phyloP scores from a whole-genome alignment of 768 basidiomycete species.

The Boletus reticuloceps region DNA sequence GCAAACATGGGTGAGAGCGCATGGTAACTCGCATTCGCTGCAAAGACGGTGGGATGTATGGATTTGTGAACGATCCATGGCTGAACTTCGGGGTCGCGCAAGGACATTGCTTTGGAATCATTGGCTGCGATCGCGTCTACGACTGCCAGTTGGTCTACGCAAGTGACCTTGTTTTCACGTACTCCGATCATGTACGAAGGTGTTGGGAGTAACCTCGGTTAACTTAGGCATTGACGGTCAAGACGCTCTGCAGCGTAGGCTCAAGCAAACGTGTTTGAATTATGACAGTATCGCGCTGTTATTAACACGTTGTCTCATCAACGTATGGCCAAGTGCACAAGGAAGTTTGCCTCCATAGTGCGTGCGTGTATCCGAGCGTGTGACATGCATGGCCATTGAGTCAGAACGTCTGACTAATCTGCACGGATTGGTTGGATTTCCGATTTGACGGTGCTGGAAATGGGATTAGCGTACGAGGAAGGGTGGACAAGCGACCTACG shows the following conservation, averaged over 20 bases:
- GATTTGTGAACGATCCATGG: not conserved
- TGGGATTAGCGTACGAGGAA: not conserved
- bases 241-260: conserved; percentile 96
- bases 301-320: conserved; percentile 49
- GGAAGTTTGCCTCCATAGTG: conserved; percentile 88
- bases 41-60: conserved; percentile 9
- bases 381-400: conserved; percentile 94
- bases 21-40: conserved; percentile 79
- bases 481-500: conserved; percentile 43
- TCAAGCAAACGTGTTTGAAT: conserved; percentile 27
- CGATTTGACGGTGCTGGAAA: conserved; percentile 78
- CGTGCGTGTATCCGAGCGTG: conserved; percentile 87
- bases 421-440: conserved; percentile 90
- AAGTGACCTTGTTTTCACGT: conserved; percentile 90
- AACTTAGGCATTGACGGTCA: conserved; percentile 80
- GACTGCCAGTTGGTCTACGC: conserved; percentile 80
- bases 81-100: conserved; percentile 87
- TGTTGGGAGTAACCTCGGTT: conserved; percentile 79
- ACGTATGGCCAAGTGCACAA: conserved; percentile 87
- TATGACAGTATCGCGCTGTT: not conserved
- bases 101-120: conserved; percentile 83
- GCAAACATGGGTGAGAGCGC: conserved; percentile 20
- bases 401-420: conserved; percentile 87
- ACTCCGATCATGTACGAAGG: conserved; percentile 98
- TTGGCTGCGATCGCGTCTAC: conserved; percentile 75